Conservation (phyloP, 495 filamentous ascomycete genomes). For the Penicillium taxi region DNA sequence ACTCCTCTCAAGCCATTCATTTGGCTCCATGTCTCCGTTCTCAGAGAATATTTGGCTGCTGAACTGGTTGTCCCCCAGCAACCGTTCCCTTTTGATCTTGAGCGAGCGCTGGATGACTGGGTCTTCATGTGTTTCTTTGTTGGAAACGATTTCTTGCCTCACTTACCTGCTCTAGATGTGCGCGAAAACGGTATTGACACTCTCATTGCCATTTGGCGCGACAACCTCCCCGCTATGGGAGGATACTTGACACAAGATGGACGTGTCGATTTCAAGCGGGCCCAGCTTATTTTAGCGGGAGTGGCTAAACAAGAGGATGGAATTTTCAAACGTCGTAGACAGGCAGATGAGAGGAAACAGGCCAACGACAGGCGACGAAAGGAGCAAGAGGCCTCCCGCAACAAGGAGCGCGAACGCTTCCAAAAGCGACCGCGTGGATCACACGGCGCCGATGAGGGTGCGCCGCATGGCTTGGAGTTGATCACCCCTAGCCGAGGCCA, state of each 20-base stretch:
- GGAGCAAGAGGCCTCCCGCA: constrained; percentile 51
- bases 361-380: constrained; percentile 72
- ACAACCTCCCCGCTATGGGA: constrained; percentile 84
- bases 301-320: constrained; percentile 92
- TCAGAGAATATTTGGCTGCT: constrained; percentile 87
- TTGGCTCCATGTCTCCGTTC: constrained; percentile 88
- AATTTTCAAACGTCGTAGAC: constrained; percentile 79
- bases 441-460: constrained; percentile 31
- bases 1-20: constrained; percentile 80
- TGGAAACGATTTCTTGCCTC: constrained; percentile 96
- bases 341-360: constrained; percentile 72
- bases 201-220: constrained; percentile 88
- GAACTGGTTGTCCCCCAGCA: constrained; percentile 79
- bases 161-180: constrained; percentile 93
- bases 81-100: constrained; percentile 76
- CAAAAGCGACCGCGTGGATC: constrained; percentile 35
- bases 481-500: constrained; percentile 53
- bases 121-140: constrained; percentile 99
- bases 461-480: constrained; percentile 42
- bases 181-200: constrained; percentile 96
- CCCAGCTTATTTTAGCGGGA: constrained; percentile 80
- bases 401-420: constrained; percentile 40
- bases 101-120: constrained; percentile 98
- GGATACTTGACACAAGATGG: constrained; percentile 95
- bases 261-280: constrained; percentile 74